Conservation (phyloP, 2,329 filamentous ascomycete genomes). For the Cercospora nicotianae region DNA sequence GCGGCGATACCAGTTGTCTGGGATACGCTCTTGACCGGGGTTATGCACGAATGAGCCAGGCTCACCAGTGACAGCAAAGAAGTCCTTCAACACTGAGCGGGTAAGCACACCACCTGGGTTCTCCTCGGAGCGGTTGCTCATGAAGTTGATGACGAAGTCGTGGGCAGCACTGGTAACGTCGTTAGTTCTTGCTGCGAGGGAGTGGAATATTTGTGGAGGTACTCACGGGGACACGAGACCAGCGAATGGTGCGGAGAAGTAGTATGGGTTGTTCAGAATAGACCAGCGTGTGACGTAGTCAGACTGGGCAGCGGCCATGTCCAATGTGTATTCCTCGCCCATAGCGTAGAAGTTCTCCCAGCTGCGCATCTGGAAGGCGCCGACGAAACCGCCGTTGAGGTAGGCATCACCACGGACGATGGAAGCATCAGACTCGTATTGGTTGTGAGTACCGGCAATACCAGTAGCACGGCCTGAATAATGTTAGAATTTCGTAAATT, state of each 20-base stretch:
- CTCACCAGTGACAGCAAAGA: slow-evolving; percentile 25
- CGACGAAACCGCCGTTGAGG: slow-evolving; percentile 27
- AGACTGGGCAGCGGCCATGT: slow-evolving; percentile 23
- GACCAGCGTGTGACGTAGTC: slow-evolving; percentile 24
- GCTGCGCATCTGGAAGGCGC: slow-evolving; percentile 21
- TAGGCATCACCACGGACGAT: slow-evolving; percentile 40
- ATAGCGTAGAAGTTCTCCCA: slow-evolving; percentile 35
- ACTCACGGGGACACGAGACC: slow-evolving; percentile 26
- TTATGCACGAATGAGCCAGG: slow-evolving; percentile 19
- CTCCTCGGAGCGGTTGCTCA: slow-evolving; percentile 33
- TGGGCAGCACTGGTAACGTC: slow-evolving; percentile 19
- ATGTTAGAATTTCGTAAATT: too few species aligned
- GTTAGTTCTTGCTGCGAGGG: background rate
- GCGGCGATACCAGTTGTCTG: slow-evolving; percentile 40
- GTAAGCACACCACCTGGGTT: slow-evolving; percentile 27
- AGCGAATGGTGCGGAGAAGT: slow-evolving; percentile 20
- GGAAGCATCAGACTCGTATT: slow-evolving; percentile 41
- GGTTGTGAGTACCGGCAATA: slow-evolving; percentile 36
- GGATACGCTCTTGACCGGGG: slow-evolving; percentile 38
- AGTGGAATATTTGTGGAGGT: slow-evolving; percentile 20
- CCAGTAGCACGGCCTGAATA: slow-evolving; percentile 20
- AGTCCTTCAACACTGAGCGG: slow-evolving; percentile 26
- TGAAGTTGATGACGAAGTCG: slow-evolving; percentile 35
- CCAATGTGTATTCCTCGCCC: slow-evolving; percentile 30
- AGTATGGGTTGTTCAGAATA: slow-evolving; percentile 38